Conservation (phyloP, 257 asterid species). For the Petunia secreta region DNA sequence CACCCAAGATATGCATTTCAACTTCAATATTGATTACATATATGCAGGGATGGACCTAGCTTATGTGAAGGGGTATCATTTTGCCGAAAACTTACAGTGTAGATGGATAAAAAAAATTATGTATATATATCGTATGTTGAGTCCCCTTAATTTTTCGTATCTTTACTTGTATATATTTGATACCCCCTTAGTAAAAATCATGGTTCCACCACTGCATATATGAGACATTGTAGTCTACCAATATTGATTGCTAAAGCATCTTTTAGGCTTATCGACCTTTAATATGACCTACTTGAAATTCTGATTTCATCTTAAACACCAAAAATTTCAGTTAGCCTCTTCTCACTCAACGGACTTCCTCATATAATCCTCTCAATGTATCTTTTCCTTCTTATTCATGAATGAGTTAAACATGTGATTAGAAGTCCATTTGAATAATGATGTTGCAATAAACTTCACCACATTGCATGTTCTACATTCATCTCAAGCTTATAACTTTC, state of each 20-base stretch:
- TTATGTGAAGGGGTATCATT: too few relatives aligned
- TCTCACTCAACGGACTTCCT: neutral
- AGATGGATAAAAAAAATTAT: too few relatives aligned
- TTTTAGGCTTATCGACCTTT: neutral
- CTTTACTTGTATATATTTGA: too few relatives aligned
- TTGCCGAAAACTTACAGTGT: too few relatives aligned
- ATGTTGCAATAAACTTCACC: neutral
- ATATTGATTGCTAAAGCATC: neutral
- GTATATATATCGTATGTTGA: too few relatives aligned
- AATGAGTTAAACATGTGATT: conserved; percentile 8
- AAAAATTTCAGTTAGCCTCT: neutral
- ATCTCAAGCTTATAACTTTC: neutral
- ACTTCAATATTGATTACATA: neutral
- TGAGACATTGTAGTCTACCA: neutral
- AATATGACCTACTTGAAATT: neutral
- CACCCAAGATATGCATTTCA: neutral
- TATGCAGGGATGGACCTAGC: neutral
- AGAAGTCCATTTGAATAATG: neutral
- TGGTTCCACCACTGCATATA: neutral
- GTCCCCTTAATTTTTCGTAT: too few relatives aligned
- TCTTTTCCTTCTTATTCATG: neutral
- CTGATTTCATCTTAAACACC: neutral
- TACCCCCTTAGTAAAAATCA: too few relatives aligned
- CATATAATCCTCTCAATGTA: neutral
- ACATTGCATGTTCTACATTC: neutral